Base-by-base conservation (phyloP, 176 grass and related monocot genomes). In the Juncus effusus region DNA sequence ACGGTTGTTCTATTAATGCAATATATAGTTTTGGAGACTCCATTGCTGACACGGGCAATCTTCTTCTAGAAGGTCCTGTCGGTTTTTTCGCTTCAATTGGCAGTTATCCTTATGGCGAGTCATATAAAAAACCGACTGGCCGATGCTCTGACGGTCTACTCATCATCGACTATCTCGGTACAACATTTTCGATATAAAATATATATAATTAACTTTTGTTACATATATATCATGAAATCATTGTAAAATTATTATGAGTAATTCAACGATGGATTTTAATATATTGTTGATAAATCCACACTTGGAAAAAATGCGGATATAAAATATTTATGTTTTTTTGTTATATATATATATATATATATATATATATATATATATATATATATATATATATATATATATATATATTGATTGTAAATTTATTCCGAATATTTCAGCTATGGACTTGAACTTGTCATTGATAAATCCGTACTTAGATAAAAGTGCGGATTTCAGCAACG, bases 1-100 rank as follows among this genome's bases (percentile, higher is more conserved):
- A 72, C 37, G 73, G 67, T 13, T 96, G 93, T 13, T 86, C 84
- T 16, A 12, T 96, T 13, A 49, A 86, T 59, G 85, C 92, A 6
- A 96, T 96, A 67, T 96, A 96, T 74, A 96, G 92, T 65, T 96
- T 91, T 10, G 92, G 92, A 8, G 87, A 96, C 77, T 96, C 92
- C 40, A 91, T 96, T 41, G 85, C 92, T 0, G 92, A 96, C 84
- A 96, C 92, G 5, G 92, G 92, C 40, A 96, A 96, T 73, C 92
- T 88, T 64, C 79, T 96, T 7, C 79, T 14, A 0, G 71, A 83
- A 59, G 87, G 92, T 5, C 16, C 87, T 7, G 77, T 51, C 1
- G 87, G 92, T 35, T 77, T 86, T 72, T 91, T 96, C 62, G 80
- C 87, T 64, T 74, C 82, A 11, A 96, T 96, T 61, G 92, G 87